A percentile compares a stretch with the other conserved stretches of the same genome.
phyloP scores from a whole-genome alignment of 2,329 filamentous ascomycete genomes.

The Ceratocystiopsis minuta region DNA sequence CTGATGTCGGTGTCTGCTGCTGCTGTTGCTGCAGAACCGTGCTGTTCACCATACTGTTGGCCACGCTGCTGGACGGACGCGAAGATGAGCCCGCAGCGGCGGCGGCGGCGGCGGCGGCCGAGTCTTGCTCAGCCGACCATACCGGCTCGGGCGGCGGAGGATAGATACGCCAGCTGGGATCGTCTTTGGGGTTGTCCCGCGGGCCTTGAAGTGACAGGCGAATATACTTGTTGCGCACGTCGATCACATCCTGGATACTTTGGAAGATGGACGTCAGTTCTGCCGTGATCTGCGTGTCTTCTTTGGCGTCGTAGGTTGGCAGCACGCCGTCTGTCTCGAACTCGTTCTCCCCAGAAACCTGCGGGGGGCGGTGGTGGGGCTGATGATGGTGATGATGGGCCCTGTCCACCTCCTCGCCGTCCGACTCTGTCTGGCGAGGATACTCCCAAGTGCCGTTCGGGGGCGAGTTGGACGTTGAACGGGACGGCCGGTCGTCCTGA shows the following conservation, averaged over 20 bases:
- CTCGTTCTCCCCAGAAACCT: too few relatives aligned
- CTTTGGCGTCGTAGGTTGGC: conserved; percentile 45
- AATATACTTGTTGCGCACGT: conserved; percentile 79
- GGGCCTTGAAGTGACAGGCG: conserved; percentile 64
- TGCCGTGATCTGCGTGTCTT: conserved; percentile 61
- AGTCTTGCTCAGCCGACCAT: conserved; percentile 46
- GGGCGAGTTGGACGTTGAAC: conserved; percentile 6
- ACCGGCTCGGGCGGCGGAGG: conserved; percentile 81
- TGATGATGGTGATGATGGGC: background rate
- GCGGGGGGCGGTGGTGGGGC: background rate
- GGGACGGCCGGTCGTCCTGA: conserved; percentile 1
- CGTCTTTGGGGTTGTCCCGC: conserved; percentile 76
- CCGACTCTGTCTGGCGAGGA: background rate
- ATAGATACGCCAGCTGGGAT: conserved; percentile 70
- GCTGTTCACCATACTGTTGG: conserved; percentile 30
- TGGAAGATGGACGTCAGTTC: conserved; percentile 77
- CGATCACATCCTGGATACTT: conserved; percentile 78
- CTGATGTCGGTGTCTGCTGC: background rate
- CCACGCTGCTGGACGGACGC: conserved; percentile 18
- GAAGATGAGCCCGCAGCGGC: conserved; percentile 9
- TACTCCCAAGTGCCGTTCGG: background rate
- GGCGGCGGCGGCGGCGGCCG: conserved; percentile 3
- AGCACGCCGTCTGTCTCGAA: too few relatives aligned
- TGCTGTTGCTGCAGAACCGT: conserved; percentile 18
- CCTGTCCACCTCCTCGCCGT: background rate